Evolutionary conservation across 2,329 filamentous ascomycete species (phyloP), one percentile per base, ranked within the genome.

Genomic region (Phaeosphaeriaceae sp.): DNA sequence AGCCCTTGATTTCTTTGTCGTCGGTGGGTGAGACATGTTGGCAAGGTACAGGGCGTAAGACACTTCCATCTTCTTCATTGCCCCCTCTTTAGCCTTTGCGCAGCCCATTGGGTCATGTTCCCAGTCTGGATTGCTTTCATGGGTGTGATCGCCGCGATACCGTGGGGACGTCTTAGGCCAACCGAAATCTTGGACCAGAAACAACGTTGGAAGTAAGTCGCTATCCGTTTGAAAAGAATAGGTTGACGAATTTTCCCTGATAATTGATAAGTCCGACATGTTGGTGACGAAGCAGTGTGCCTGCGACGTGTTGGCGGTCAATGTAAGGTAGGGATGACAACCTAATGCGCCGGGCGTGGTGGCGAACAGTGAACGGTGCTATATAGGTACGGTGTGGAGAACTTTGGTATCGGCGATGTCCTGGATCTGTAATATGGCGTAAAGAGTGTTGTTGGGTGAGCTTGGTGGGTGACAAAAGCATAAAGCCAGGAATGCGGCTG

Each of bases 51-150:
- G 50, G 2, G 61, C 61, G 34, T 66, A 58, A n/a, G 55, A 60
- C 32, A 46, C 51, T 40, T 63, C 52, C 54, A 63, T 63, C 45
- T 58, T 64, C 51, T 59, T 46, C 43, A 64, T 60, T 3, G 62
- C 62, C 32, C 52, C 54, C 48, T 61, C 52, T 30, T 56, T 54
- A 1, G 54, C 51, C 38, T 63, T 52, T 13, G 60, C 53, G 26
- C 59, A 61, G 23, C 58, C 56, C 28, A 64, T 50, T 12, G 58
- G 58, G 46, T 66, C 56, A 50, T 64, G 53, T 1, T 55, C 58
- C 54, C 60, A 63, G 18, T 64, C 62, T 1, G 62, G 62, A 13
- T 66, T 66, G 52, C 60, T 66, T 38, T 56, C 57, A n/a, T 54
- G 62, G 7, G 57, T 61, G 48, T 66, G 62, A 48, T 66, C 62